Evolutionary conservation across 2,329 filamentous ascomycete species (phyloP).

Genomic region (Ilyonectria robusta): DNA sequence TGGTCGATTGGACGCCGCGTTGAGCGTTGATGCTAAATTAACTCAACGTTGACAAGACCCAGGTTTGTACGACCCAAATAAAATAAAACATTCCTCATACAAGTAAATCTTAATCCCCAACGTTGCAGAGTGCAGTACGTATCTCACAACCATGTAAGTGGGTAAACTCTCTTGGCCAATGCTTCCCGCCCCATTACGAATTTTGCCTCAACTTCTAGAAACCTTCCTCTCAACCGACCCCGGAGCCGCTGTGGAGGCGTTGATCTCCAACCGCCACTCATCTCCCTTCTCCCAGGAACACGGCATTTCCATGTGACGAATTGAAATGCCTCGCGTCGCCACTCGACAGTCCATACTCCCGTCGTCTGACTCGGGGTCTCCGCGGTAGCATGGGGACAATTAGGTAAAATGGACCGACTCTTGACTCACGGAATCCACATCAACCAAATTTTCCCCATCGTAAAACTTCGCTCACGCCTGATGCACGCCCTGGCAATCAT

Average conservation of each 20-base stretch:
- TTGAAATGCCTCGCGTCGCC: conserved; percentile 16
- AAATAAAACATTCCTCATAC: background rate
- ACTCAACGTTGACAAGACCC: background rate
- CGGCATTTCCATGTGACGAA: conserved; percentile 2
- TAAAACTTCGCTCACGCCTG: conserved; percentile 5
- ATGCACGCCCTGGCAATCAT: background rate
- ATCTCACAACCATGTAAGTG: background rate
- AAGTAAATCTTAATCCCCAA: background rate
- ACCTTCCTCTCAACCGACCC: conserved; percentile 10
- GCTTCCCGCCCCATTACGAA: conserved; percentile 22
- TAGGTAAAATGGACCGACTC: conserved; percentile 37
- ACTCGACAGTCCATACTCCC: conserved; percentile 15
- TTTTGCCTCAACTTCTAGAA: conserved; percentile 10
- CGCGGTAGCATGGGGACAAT: conserved; percentile 27
- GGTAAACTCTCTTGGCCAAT: conserved; percentile 16
- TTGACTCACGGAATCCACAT: conserved; percentile 32
- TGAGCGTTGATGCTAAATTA: background rate
- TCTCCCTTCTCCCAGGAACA: background rate
- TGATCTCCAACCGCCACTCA: conserved; percentile 13
- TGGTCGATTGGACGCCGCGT: background rate
- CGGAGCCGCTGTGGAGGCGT: conserved; percentile 10
- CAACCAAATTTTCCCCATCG: conserved; percentile 13
- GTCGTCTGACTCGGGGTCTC: conserved; percentile 28
- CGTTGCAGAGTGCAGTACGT: background rate
- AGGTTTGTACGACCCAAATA: background rate